A percentile compares a stretch with the other conserved stretches of the same genome.
Conservation (phyloP, 108 stramenopile genomes). For the Nitzschia putrida region DNA sequence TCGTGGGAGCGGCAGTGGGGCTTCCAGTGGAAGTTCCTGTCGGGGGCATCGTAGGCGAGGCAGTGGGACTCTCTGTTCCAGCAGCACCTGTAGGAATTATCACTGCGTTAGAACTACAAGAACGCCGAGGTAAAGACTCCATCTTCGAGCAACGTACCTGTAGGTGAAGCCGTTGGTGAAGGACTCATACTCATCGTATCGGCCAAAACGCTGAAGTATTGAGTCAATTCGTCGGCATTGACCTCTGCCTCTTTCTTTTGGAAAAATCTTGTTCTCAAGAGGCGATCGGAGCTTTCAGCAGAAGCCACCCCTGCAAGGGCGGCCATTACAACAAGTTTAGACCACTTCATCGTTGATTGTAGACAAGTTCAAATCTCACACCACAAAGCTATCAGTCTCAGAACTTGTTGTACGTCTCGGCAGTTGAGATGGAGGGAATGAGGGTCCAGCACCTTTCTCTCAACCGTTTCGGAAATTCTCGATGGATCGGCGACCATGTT, state of each 20-base stretch:
- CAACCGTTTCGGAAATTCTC: background rate
- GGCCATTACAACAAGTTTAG: too few species aligned
- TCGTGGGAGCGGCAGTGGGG: slow-evolving; percentile 1
- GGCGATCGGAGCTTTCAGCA: too few species aligned
- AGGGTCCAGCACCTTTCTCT: background rate
- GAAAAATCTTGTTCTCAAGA: background rate
- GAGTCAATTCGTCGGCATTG: background rate
- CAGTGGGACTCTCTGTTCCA: background rate
- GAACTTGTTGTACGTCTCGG: too few species aligned
- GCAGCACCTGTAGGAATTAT: background rate
- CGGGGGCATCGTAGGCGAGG: background rate
- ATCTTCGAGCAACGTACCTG: background rate
- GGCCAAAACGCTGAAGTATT: background rate
- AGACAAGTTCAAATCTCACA: too few species aligned
- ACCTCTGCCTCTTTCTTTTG: background rate
- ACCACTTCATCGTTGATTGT: too few species aligned
- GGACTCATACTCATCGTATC: slow-evolving; percentile 11
- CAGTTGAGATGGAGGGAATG: too few species aligned
- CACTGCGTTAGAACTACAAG: background rate
- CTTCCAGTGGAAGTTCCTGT: slow-evolving; percentile 9
- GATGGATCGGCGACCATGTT: slow-evolving; percentile 1
- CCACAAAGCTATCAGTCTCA: too few species aligned
- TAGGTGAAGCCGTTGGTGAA: background rate
- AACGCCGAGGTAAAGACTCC: background rate
- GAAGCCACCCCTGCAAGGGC: too few species aligned